Evolutionary conservation across 352 stramenopile species (phyloP).

Genomic region (Pythium coloratum): DNA sequence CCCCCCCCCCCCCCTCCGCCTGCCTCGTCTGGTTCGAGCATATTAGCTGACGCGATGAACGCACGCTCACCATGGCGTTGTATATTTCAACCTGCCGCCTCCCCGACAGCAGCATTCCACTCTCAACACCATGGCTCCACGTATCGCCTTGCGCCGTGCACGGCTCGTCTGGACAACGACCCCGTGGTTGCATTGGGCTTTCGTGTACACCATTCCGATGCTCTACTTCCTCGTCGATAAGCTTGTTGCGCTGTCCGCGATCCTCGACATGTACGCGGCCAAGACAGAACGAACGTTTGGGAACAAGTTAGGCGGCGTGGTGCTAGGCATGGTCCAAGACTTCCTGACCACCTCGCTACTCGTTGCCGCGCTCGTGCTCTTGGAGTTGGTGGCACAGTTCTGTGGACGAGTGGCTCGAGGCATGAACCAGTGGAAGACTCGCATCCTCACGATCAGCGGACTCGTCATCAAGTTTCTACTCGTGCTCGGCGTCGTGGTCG

Average conservation of each 20-base stretch:
- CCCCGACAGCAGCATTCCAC: background rate
- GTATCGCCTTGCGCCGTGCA: background rate
- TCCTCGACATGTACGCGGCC: conserved; percentile 10
- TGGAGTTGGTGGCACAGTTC: conserved; percentile 6
- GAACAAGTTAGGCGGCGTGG: background rate
- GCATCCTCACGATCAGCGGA: background rate
- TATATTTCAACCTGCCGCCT: background rate
- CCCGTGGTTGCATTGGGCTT: conserved; percentile 16
- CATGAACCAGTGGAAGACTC: background rate
- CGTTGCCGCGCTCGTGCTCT: background rate
- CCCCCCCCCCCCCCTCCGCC: background rate
- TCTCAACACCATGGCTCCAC: background rate
- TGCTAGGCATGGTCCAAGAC: conserved; percentile 16
- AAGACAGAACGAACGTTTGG: conserved; percentile 7
- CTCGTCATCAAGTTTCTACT: conserved; percentile 2
- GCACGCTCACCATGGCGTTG: background rate
- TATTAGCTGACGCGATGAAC: background rate
- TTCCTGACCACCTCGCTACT: conserved; percentile 11
- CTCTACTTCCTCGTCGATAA: conserved; percentile 25
- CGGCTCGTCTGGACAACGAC: conserved; percentile 7
- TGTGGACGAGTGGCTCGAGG: background rate
- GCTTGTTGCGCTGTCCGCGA: conserved; percentile 4
- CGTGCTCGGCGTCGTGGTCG: conserved; percentile 30
- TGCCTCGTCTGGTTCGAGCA: background rate
- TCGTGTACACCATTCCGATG: conserved; percentile 10